Evolutionary conservation across 2,329 filamentous ascomycete genomes (phyloP), one percentile per base, ranked within the genome.

Genomic region (Metarhizium anisopliae): DNA sequence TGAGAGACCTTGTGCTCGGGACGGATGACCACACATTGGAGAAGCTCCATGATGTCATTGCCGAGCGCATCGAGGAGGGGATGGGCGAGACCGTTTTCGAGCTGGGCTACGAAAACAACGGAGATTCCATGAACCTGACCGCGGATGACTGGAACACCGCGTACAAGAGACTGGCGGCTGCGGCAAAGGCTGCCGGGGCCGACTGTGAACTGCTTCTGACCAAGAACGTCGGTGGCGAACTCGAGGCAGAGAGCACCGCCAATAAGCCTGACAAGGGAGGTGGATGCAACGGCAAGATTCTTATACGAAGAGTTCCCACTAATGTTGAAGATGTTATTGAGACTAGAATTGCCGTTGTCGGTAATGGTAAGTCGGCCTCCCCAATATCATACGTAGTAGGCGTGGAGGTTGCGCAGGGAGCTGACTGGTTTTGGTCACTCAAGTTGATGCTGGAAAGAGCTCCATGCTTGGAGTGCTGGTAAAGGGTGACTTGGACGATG

Each of bases 391-490:
- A 8, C 6, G 7, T 11, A 35, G 6, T 11, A 35, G 7, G 32
- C 7, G 32, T n/a, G 6, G 38, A 30, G 2, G 8, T 3, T 1
- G 3, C 30, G 8, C 5, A 16, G 30, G n/a, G 20, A 8, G 18
- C 36, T 49, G 25, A 25, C 25, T 25, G 35, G 55, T 51, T 8
- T n/a, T 11, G 1, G 18, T 4, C 36, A 25, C 18, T 36, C 38
- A 59, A 86, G 87, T 99, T 55, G 94, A 99, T 69, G 94, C 94
- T 10, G 94, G 94, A 0, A 99, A 99, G 74, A 95, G 90, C 68
- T 97, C 94, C 32, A 87, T 97, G 82, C 77, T 99, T 2, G 94
- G 94, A 47, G 94, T 99, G 1, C 77, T 99, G 6, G 94, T 97
- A 6, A 97, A 97, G 72, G 94, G 94, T 5, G 89, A 89, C 53